These are phyloP conservation scores for Hortaea werneckii DNA, from an alignment of 2,329 filamentous ascomycete species.

Conservation along the genomic window DNA sequence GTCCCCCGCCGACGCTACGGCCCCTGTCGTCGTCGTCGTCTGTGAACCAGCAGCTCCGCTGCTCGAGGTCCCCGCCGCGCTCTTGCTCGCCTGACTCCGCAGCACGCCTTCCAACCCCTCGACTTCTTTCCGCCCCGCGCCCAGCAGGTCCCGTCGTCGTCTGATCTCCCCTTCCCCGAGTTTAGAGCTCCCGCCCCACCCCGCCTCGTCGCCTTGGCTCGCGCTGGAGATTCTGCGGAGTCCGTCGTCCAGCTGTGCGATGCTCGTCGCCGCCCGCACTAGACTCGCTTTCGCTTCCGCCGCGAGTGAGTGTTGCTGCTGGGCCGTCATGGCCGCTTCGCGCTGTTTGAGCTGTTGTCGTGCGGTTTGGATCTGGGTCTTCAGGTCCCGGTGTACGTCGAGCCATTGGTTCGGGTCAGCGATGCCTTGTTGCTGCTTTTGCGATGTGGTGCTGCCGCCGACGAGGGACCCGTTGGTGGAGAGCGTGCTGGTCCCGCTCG, in stretches of 20 bases:
- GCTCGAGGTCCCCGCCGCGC: slow-evolving; percentile 7
- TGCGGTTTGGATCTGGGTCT: slow-evolving; percentile 58
- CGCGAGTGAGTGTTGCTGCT: slow-evolving; percentile 49
- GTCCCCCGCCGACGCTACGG: slow-evolving; percentile 26
- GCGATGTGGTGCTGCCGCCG: slow-evolving; percentile 19
- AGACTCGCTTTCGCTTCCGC: slow-evolving; percentile 66
- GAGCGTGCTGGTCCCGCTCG: slow-evolving; percentile 33
- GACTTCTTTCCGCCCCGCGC: slow-evolving; percentile 59
- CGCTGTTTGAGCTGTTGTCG: slow-evolving; percentile 55
- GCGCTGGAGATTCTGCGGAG: slow-evolving; percentile 35
- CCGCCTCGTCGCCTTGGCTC: slow-evolving; percentile 26
- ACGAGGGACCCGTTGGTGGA: slow-evolving; percentile 26
- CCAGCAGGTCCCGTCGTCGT: slow-evolving; percentile 59
- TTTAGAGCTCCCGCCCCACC: slow-evolving; percentile 32
- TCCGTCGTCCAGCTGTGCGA: slow-evolving; percentile 56
- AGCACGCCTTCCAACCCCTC: slow-evolving; percentile 67
- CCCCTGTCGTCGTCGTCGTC: slow-evolving; percentile 10
- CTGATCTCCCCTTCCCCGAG: slow-evolving; percentile 67
- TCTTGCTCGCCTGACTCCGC: slow-evolving; percentile 49
- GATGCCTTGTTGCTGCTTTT: slow-evolving; percentile 18
- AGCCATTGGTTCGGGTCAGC: slow-evolving; percentile 56
- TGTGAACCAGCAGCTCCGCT: background rate
- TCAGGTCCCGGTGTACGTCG: slow-evolving; percentile 65
- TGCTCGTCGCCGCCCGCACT: slow-evolving; percentile 55
- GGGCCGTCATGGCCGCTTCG: slow-evolving; percentile 51